Conservation (phyloP, 2,329 filamentous ascomycete genomes). For the Plectosphaerella cucumerina region DNA sequence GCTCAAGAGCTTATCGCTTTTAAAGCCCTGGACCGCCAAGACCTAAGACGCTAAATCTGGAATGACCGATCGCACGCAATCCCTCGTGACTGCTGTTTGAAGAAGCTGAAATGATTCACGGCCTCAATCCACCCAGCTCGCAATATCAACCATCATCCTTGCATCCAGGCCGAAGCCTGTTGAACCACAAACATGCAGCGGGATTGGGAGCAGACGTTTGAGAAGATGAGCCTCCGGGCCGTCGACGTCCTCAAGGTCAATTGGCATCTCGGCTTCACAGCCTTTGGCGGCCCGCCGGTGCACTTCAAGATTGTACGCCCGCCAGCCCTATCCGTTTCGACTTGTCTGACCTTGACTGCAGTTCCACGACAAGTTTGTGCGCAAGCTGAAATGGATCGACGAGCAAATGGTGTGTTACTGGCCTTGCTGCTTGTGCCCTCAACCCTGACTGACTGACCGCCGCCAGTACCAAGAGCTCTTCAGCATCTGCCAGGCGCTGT, state of each 20-base stretch:
- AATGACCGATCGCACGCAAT: background rate
- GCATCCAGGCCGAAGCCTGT: too few relatives aligned
- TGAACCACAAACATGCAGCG: background rate
- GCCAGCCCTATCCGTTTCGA: background rate
- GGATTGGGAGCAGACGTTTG: slow-evolving; percentile 1
- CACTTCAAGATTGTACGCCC: slow-evolving; percentile 55
- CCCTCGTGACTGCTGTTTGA: background rate
- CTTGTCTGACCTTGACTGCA: slow-evolving; percentile 12
- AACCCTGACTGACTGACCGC: background rate
- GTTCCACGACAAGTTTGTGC: slow-evolving; percentile 59
- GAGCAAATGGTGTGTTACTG: slow-evolving; percentile 52
- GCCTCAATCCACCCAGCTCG: background rate
- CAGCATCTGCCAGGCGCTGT: slow-evolving; percentile 62
- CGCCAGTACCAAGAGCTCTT: slow-evolving; percentile 69
- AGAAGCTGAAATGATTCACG: background rate
- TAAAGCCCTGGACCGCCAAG: too few relatives aligned
- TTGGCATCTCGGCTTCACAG: slow-evolving; percentile 59
- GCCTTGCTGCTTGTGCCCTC: background rate
- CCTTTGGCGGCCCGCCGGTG: slow-evolving; percentile 61
- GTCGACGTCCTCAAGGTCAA: slow-evolving; percentile 14
- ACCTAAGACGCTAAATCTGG: background rate
- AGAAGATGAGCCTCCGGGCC: background rate
- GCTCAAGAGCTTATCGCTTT: too few relatives aligned
- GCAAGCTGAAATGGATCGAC: slow-evolving; percentile 60
- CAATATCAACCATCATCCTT: background rate